Base-by-base conservation (phyloP, 768 basidiomycete genomes). In the Amanita jacksonii region DNA sequence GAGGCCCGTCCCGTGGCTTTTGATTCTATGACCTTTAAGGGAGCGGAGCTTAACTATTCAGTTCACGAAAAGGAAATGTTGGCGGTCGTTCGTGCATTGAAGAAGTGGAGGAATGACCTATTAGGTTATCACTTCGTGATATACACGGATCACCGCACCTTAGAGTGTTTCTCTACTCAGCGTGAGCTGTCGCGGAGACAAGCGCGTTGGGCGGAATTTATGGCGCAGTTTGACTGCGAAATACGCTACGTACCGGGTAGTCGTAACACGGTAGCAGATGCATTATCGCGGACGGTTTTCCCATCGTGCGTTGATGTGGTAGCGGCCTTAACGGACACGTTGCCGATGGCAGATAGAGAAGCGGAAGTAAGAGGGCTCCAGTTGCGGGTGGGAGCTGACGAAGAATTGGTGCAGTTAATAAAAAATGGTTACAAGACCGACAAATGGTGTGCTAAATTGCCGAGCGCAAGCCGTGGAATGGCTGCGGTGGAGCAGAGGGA, bases 41-140 rank as follows among this genome's bases (percentile, higher is more conserved):
- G 57, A 0, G 59, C 66, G 0, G 65, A 69, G 40, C 63, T 64
- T 16, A 68, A 68, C 30, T 68, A 69, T 30, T 54, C 64, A 1
- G 62, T 63, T 0, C 67, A 68, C 20, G 63, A 69, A 41, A 60
- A 62, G 5, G 65, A 70, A 25, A 53, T 69, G 51, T 41, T 69
- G 0, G 63, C 62, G 0, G 61, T 62, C 0, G 49, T 69, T 0
- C 64, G 68, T 28, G 57, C 62, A 0, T 59, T 68, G 59, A 46
- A 62, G 5, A 28, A 55, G 0, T 56, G 61, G 20, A 25, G 49
- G 0, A 57, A 62, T 27, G 50, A 64, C 3, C 30, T 69, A 2
- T 59, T 57, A 20, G 68, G 66, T 0, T 49, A 41, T 0, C 35
- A 30, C 0, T 67, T 69, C 27, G 35, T 33, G 0, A 61, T 61